Evolutionary conservation across 2,329 filamentous ascomycete species (phyloP), one percentile per base, ranked within the genome.

Genomic region (Pseudodiploospora longispora): DNA sequence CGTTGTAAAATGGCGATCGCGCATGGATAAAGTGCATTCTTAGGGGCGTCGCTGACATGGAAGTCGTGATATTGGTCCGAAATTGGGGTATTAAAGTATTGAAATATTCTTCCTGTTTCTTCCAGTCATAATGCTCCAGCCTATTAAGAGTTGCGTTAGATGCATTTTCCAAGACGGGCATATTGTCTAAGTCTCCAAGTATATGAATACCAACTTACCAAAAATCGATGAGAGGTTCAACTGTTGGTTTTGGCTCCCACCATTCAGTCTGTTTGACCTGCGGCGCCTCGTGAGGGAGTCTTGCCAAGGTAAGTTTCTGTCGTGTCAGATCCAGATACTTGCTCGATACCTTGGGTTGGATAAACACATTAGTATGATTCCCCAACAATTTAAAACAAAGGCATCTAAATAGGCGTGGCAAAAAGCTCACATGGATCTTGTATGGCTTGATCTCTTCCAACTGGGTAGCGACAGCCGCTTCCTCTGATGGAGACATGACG

Each of bases 91-190:
- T 63, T 0, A 65, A 60, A 6, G 63, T 56, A 57, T 86, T 85
- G 51, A 83, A 69, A 35, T 62, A 56, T 6, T 69, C 62, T 60
- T 85, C 82, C 44, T 78, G 71, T 3, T 70, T 64, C 40, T 77
- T 71, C 80, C 82, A 86, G 47, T 75, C 75, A 59, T 83, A 85
- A 37, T 74, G 67, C 48, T 85, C 81, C 30, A 83, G 70, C 81
- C 80, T 83, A 51, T 34, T 34, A 40, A 5, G 9, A 10, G 19
- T 19, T 19, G 19, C 19, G 19, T 19, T 19, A 19, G 19, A 19
- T 19, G 19, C 19, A 27, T 33, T 39, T 10, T 27, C n/a, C 27
- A 38, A 40, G 29, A 60, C 19, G 19, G 30, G 6, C 6, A n/a
- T 30, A 12, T 29, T 10, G 27, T 47, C 30, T 19, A 19, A 47